Conservation (phyloP, 1,139 yeast species). For the Taphrina communis region DNA sequence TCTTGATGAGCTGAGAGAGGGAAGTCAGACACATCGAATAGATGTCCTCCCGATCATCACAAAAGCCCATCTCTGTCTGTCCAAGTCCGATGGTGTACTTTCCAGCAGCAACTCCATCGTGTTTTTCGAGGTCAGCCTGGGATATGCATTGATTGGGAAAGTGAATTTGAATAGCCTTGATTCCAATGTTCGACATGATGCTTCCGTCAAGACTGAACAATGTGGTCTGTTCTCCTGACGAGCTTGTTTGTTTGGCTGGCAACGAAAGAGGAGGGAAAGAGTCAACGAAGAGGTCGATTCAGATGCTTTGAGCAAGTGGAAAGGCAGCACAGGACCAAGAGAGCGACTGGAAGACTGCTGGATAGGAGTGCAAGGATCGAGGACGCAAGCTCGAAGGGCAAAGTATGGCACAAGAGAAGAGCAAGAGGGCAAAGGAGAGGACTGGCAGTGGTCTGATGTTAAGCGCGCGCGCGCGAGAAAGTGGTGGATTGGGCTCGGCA, state of each 20-base stretch:
- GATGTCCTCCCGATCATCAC: conserved; percentile 95
- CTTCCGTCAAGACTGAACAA: no score
- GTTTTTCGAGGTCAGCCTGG: conserved; percentile 85
- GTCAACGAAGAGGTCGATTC: neutral
- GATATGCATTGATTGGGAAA: conserved; percentile 84
- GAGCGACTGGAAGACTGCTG: neutral
- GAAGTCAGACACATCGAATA: conserved; percentile 90
- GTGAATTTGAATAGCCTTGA: conserved; percentile 92
- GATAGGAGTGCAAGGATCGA: no score
- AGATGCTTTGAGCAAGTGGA: no score
- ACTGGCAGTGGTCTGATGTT: no score
- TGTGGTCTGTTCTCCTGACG: neutral
- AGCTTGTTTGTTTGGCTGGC: neutral
- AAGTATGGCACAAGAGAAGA: no score
- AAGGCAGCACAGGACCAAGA: no score
- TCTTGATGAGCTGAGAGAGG: conserved; percentile 72
- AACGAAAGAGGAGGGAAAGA: neutral
- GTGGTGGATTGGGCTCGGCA: no score
- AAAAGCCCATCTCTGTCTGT: conserved; percentile 97
- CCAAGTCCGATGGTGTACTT: conserved; percentile 98
- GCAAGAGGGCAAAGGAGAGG: no score
- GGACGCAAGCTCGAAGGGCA: no score
- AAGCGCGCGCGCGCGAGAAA: no score
- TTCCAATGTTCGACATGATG: conserved; percentile 70
- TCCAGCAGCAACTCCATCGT: conserved; percentile 86